Evolutionary conservation across 371 early-diverging fungal species (phyloP).

Genomic region (Capillidium rhysosporum): DNA sequence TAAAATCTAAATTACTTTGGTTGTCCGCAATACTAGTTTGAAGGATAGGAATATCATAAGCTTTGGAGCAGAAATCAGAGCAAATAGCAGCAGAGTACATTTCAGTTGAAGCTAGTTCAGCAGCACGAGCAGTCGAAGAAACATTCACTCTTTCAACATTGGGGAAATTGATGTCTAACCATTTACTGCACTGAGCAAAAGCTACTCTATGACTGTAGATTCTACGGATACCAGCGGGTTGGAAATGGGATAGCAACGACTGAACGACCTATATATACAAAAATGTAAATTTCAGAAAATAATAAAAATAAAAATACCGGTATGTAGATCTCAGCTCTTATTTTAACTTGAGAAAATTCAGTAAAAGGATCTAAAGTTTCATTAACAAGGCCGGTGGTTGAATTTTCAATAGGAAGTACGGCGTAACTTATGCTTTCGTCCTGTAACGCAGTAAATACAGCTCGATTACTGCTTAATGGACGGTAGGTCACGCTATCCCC

Average conservation of each 20-base stretch:
- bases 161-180: conserved; percentile 45
- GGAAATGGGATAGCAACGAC: neutral
- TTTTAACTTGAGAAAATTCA: conserved; percentile 25
- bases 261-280: conserved; percentile 3
- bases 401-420: conserved; percentile 91
- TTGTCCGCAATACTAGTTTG: conserved; percentile 53
- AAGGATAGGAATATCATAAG: conserved; percentile 60
- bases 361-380: conserved; percentile 65
- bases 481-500: conserved; percentile 59
- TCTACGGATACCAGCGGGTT: conserved; percentile 17
- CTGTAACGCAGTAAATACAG: conserved; percentile 65
- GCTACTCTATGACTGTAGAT: conserved; percentile 89
- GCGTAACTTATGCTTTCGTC: conserved; percentile 63
- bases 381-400: conserved; percentile 66
- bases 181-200: conserved; percentile 64
- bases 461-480: conserved; percentile 40
- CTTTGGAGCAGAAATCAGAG: conserved; percentile 51
- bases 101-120: conserved; percentile 65
- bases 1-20: conserved; percentile 11
- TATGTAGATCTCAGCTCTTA: conserved; percentile 42
- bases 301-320: conserved; percentile 13
- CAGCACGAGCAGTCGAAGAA: conserved; percentile 72
- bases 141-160: conserved; percentile 52
- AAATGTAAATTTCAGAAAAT: neutral
- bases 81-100: conserved; percentile 67